phyloP scores from a whole-genome alignment of 306 rosid genomes.

The Cercis canadensis region DNA sequence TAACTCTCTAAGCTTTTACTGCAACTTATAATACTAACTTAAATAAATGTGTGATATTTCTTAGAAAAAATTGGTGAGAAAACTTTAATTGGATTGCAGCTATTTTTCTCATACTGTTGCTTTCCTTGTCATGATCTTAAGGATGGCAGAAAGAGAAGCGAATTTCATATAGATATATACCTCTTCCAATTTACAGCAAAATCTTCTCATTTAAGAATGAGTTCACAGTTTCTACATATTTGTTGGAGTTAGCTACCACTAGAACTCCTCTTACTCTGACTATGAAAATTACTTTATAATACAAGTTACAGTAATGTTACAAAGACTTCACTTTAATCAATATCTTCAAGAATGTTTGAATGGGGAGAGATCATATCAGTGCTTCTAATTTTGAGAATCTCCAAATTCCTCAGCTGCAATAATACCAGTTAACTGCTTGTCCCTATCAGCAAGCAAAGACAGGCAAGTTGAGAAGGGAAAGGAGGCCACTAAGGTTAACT shows the following conservation, averaged over 20 bases:
- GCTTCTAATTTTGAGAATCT: slow-evolving; percentile 15
- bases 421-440: slow-evolving; percentile 18
- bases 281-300: slow-evolving; percentile 23
- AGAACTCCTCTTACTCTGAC: not conserved
- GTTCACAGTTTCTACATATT: slow-evolving; percentile 28
- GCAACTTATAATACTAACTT: not conserved
- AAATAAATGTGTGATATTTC: no score
- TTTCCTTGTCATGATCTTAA: no score
- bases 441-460: not conserved
- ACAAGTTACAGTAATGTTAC: slow-evolving; percentile 34
- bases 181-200: slow-evolving; percentile 13
- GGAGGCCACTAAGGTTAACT: no score
- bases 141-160: not conserved
- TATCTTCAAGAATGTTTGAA: slow-evolving; percentile 17
- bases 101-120: no score
- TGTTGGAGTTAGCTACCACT: slow-evolving; percentile 27
- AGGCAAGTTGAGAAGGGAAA: no score
- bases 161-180: slow-evolving; percentile 3
- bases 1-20: not conserved
- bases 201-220: slow-evolving; percentile 23
- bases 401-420: slow-evolving; percentile 21
- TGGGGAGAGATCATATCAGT: slow-evolving; percentile 28
- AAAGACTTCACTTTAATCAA: slow-evolving; percentile 16
- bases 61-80: no score
- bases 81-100: no score